phyloP scores from a whole-genome alignment of 2,329 filamentous ascomycete genomes.

The Leptographium wingfieldii region DNA sequence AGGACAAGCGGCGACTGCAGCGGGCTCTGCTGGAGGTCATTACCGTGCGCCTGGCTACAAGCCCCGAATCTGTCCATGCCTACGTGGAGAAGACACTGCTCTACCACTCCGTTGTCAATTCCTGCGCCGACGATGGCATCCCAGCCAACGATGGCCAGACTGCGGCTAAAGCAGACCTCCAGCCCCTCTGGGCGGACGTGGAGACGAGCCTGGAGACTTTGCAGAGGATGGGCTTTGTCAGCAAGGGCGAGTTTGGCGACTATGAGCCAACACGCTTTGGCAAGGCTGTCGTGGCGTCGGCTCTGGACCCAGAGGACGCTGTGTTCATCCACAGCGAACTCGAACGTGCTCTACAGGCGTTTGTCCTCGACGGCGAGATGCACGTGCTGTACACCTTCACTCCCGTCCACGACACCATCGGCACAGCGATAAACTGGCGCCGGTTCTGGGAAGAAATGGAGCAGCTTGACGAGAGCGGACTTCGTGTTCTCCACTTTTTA shows the following conservation, averaged over 20 bases:
- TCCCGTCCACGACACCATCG: constrained; percentile 46
- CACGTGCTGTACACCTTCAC: constrained; percentile 69
- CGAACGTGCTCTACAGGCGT: constrained; percentile 51
- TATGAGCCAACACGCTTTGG: constrained; percentile 54
- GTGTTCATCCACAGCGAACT: constrained; percentile 61
- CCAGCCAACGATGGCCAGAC: background rate
- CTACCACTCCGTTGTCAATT: constrained; percentile 33
- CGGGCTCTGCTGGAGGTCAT: constrained; percentile 61
- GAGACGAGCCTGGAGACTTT: constrained; percentile 36
- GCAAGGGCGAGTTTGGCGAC: constrained; percentile 31
- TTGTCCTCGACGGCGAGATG: constrained; percentile 73
- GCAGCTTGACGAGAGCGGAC: constrained; percentile 53
- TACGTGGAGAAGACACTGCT: constrained; percentile 58
- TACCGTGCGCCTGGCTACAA: constrained; percentile 54
- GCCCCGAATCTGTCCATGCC: constrained; percentile 49
- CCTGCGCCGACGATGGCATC: background rate
- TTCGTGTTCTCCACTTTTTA: constrained; percentile 55
- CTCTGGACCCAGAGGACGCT: constrained; percentile 62
- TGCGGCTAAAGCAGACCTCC: constrained; percentile 16
- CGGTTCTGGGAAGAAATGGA: constrained; percentile 62
- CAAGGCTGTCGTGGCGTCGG: constrained; percentile 58
- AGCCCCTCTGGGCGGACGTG: constrained; percentile 28
- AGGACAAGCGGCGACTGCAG: constrained; percentile 54
- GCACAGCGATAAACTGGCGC: constrained; percentile 50
- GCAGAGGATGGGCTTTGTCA: constrained; percentile 30